A percentile compares a stretch with the other conserved stretches of the same genome.
phyloP scores from a whole-genome alignment of 352 stramenopile genomes.

The Phytophthora pini region DNA sequence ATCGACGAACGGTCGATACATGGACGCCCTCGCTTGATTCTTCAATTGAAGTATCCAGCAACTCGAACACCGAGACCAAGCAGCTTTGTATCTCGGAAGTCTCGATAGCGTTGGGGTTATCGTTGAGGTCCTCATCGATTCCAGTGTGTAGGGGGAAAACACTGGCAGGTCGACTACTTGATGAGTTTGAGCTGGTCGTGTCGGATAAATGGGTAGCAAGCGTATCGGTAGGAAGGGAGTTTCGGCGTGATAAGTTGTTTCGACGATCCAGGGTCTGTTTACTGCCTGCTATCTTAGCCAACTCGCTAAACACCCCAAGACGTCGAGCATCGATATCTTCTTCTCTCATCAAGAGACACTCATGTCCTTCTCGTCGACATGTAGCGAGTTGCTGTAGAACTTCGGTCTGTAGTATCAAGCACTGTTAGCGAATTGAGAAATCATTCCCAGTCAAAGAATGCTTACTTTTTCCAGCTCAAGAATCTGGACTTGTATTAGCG shows the following conservation, averaged over 20 bases:
- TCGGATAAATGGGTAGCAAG: slow-evolving; percentile 5
- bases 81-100: slow-evolving; percentile 40
- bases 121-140: slow-evolving; percentile 24
- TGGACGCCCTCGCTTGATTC: slow-evolving; percentile 53
- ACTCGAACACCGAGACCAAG: slow-evolving; percentile 51
- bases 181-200: not conserved
- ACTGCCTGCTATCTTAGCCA: slow-evolving; percentile 17
- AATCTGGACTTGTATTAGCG: slow-evolving; percentile 46
- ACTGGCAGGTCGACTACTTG: slow-evolving; percentile 7
- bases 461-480: slow-evolving; percentile 54
- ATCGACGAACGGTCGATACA: slow-evolving; percentile 66
- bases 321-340: slow-evolving; percentile 68
- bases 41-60: slow-evolving; percentile 55
- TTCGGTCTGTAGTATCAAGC: slow-evolving; percentile 24
- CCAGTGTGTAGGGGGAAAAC: slow-evolving; percentile 11
- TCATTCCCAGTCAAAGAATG: not conserved
- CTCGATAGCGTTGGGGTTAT: slow-evolving; percentile 22
- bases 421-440: not conserved
- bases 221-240: slow-evolving; percentile 22
- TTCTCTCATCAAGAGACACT: slow-evolving; percentile 71
- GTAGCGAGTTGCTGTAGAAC: slow-evolving; percentile 48
- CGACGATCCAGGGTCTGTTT: not conserved
- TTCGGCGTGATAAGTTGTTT: slow-evolving; percentile 6
- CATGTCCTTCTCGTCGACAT: slow-evolving; percentile 47
- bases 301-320: slow-evolving; percentile 51